Evolutionary conservation across 305 asterid genomes (phyloP).

Genomic region (Euphrasia arctica): DNA sequence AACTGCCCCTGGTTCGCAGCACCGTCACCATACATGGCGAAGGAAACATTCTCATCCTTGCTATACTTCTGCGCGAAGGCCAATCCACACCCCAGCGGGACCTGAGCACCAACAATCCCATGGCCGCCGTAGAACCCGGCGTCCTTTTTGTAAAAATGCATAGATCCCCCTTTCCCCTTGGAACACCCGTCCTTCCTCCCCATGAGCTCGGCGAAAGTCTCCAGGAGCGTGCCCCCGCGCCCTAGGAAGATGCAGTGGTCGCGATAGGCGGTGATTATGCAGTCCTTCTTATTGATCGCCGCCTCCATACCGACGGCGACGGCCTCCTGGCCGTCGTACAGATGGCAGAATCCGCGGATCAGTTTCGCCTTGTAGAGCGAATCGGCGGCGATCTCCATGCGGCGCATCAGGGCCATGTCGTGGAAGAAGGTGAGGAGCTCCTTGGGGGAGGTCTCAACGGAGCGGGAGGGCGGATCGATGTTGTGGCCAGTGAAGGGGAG

Average conservation of each 20-base stretch:
- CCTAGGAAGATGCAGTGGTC: conserved; percentile 67
- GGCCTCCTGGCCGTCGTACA: conserved; percentile 88
- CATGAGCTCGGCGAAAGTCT: conserved; percentile 64
- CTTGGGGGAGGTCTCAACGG: conserved; percentile 49
- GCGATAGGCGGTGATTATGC: conserved; percentile 77
- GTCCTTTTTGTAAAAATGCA: conserved; percentile 81
- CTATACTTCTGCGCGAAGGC: conserved; percentile 78
- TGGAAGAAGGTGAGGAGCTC: conserved; percentile 65
- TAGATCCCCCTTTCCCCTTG: conserved; percentile 82
- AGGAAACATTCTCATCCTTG: conserved; percentile 65
- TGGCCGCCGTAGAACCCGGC: conserved; percentile 77
- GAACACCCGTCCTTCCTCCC: conserved; percentile 76
- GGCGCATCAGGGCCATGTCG: conserved; percentile 73
- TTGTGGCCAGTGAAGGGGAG: conserved; percentile 75
- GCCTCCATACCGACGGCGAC: conserved; percentile 83
- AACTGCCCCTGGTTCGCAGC: conserved; percentile 90
- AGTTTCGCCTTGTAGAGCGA: conserved; percentile 78
- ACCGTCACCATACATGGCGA: conserved; percentile 76
- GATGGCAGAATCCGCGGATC: conserved; percentile 84
- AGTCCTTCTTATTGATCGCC: conserved; percentile 65
- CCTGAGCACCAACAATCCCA: conserved; percentile 85
- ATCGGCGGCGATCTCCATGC: conserved; percentile 85
- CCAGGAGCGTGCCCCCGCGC: conserved; percentile 69
- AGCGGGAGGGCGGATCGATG: conserved; percentile 74
- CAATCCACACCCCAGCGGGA: conserved; percentile 74